phyloP scores from a whole-genome alignment of 768 basidiomycete species.

The Neoboletus magnificus region DNA sequence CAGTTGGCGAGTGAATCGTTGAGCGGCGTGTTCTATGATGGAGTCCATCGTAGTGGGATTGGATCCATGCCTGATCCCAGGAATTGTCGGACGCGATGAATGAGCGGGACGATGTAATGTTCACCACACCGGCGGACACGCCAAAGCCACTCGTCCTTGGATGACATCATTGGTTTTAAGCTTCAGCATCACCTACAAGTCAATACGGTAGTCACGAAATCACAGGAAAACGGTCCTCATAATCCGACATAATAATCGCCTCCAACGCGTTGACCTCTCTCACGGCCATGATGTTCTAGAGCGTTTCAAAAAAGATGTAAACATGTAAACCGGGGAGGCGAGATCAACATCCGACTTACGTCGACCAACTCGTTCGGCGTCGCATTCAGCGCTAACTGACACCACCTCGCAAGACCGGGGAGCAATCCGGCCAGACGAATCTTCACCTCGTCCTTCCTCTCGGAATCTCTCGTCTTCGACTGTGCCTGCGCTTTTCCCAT shows the following conservation, averaged over 20 bases:
- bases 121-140: background rate
- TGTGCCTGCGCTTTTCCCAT: conserved; percentile 11
- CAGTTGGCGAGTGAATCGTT: too few species aligned
- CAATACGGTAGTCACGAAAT: conserved; percentile 9
- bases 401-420: conserved; percentile 79
- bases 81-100: too few species aligned
- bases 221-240: conserved; percentile 47
- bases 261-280: conserved; percentile 66
- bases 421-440: conserved; percentile 76
- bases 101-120: too few species aligned
- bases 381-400: conserved; percentile 59
- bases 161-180: background rate
- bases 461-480: conserved; percentile 10
- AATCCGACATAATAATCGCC: conserved; percentile 70
- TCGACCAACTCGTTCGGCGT: conserved; percentile 81
- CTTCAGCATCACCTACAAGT: background rate
- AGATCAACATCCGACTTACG: conserved; percentile 45
- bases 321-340: background rate
- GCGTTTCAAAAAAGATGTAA: background rate
- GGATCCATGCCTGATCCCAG: too few species aligned
- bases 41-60: too few species aligned
- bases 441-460: conserved; percentile 39
- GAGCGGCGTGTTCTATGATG: too few species aligned
- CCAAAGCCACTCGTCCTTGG: background rate
- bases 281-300: conserved; percentile 56